phyloP scores from a whole-genome alignment of 305 asterid genomes.

The Rubia peregrina region DNA sequence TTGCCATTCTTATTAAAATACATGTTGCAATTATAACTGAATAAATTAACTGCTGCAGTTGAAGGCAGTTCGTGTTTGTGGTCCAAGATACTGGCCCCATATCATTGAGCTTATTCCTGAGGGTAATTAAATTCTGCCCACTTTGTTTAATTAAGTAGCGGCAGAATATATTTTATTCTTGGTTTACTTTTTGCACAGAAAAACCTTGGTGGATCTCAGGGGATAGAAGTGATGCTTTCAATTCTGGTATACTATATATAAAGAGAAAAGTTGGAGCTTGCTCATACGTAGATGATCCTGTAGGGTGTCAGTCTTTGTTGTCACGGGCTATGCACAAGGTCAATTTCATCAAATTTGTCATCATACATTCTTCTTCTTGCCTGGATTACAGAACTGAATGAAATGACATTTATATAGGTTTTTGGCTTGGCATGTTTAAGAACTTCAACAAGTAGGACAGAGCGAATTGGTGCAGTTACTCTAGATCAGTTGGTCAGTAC shows the following conservation, averaged over 20 bases:
- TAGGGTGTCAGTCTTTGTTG: constrained; percentile 87
- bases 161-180: neutral
- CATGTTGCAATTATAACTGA: neutral
- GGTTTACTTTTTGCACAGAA: constrained; percentile 41
- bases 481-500: constrained; percentile 90
- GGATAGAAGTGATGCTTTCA: constrained; percentile 72
- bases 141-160: neutral
- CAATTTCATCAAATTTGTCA: constrained; percentile 15
- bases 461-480: constrained; percentile 44
- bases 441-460: constrained; percentile 32
- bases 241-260: constrained; percentile 79
- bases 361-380: constrained; percentile 14
- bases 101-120: constrained; percentile 71
- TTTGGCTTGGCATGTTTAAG: constrained; percentile 56
- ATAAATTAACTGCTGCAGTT: constrained; percentile 45
- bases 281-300: constrained; percentile 93
- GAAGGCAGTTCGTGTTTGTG: constrained; percentile 91
- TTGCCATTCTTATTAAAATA: neutral
- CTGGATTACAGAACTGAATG: constrained; percentile 16
- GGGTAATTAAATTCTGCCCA: constrained; percentile 38
- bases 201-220: constrained; percentile 91
- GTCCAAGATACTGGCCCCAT: constrained; percentile 99
- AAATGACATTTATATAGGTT: constrained; percentile 43
- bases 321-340: constrained; percentile 98
- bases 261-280: constrained; percentile 95